phyloP scores from a whole-genome alignment of 345 rosid genomes.

The Eutrema japonicum region DNA sequence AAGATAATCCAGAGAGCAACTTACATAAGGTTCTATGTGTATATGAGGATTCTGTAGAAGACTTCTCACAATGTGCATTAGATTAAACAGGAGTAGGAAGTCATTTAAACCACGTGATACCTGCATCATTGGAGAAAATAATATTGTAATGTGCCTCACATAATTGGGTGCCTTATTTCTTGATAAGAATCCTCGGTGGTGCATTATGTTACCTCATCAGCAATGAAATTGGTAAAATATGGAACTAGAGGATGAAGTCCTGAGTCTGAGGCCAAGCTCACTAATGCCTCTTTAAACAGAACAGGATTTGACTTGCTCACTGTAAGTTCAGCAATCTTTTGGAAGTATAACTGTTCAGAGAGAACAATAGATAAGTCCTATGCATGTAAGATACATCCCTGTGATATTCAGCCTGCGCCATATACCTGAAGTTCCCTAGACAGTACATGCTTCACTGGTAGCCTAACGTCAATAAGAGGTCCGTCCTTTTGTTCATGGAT shows the following conservation, averaged over 20 bases:
- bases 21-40: conserved; percentile 92
- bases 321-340: conserved; percentile 89
- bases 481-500: conserved; percentile 65
- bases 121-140: conserved; percentile 50
- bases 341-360: conserved; percentile 82
- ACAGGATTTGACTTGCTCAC: conserved; percentile 71
- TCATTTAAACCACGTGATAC: conserved; percentile 92
- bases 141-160: conserved; percentile 31
- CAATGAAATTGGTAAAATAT: conserved; percentile 85
- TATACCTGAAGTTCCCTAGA: conserved; percentile 93
- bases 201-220: conserved; percentile 79
- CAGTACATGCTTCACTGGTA: conserved; percentile 87
- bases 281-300: conserved; percentile 89
- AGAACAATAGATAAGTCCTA: conserved; percentile 29
- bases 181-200: conserved; percentile 1
- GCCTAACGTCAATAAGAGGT: conserved; percentile 76
- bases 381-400: conserved; percentile 15
- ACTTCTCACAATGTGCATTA: conserved; percentile 89
- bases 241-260: conserved; percentile 99
- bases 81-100: conserved; percentile 75
- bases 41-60: conserved; percentile 91
- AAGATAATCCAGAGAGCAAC: conserved; percentile 42
- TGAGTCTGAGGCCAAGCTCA: conserved; percentile 91
- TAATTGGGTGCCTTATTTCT: conserved; percentile 11
- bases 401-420: conserved; percentile 21